Base-by-base conservation (phyloP, 306 rosid genomes). In the Pyrus betulifolia region DNA sequence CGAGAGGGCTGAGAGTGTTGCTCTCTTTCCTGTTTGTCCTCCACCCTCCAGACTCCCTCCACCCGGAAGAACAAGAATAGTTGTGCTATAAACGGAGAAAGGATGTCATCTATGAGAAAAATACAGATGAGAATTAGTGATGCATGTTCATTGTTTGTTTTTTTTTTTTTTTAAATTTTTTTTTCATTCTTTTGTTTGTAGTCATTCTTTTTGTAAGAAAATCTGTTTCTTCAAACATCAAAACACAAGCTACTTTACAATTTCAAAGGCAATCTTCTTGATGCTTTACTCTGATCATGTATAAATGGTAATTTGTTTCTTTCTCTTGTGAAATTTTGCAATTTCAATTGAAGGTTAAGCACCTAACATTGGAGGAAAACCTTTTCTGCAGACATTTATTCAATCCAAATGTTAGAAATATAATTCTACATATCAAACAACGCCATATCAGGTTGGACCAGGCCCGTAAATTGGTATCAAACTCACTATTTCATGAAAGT, bases 151-250 rank as follows among this genome's bases (percentile, higher is more conserved):
- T 54, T 69, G 23, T 62, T 11, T 63, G 61, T 79, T 23, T 23
- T 60, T 58, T 76, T 58, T 71, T 72, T 78, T 85, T 66, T 64
- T 72, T 22, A 40, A 40, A 82, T 80, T 74, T 51, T 4, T 57
- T 28, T 49, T 79, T 81, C 62, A 76, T 82, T 88, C 82, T 77
- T 80, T 84, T 75, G 79, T 72, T 77, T 78, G 49, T 28, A 10
- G 83, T 85, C 81, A 87, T 91, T 86, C 87, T 88, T 91, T 51
- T 91, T 92, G 96, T 87, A 86, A 81, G 87, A 88, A 85, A 85
- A 79, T 45, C 65, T 82, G 76, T 77, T 80, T 25, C 80, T 79
- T 85, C 76, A 79, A 83, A 81, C 76, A 46, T 66, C 79, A 64
- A 71, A 70, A 76, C 81, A 70, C 67, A 68, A 25, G 60, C 70